Evolutionary conservation across 2,329 filamentous ascomycete species (phyloP).

Genomic region (Cryphonectria carpinicola): DNA sequence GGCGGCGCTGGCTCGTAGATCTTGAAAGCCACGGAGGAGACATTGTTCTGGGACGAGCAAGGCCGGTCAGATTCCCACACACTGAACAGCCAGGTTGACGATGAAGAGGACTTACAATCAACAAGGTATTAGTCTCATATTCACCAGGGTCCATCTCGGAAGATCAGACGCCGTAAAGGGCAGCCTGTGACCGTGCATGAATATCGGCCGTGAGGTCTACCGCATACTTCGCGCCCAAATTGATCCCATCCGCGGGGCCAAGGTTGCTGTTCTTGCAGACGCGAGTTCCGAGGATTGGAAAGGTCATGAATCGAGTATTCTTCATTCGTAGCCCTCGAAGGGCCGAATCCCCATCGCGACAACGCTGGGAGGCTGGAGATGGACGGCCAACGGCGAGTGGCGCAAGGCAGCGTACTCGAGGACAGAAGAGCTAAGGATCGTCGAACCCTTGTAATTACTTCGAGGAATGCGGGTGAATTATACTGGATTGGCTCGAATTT

Average conservation of each 20-base stretch:
- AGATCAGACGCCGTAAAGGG: conserved; percentile 31
- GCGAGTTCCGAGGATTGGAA: not conserved
- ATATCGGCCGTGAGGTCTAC: conserved; percentile 18
- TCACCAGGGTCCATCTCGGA: conserved; percentile 66
- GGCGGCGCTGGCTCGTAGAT: conserved; percentile 56
- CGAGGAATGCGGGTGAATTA: conserved; percentile 1
- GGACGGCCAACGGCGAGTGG: conserved; percentile 20
- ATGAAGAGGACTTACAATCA: conserved; percentile 51
- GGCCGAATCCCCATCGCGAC: conserved; percentile 26
- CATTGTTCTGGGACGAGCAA: conserved; percentile 52
- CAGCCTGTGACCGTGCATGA: conserved; percentile 28
- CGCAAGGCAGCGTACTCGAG: conserved; percentile 12
- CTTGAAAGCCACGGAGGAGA: conserved; percentile 58
- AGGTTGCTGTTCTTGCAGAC: conserved; percentile 13
- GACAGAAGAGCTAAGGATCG: conserved; percentile 14
- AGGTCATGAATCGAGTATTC: conserved; percentile 17
- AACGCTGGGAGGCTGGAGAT: conserved; percentile 9
- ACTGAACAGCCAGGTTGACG: conserved; percentile 2
- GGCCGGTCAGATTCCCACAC: conserved; percentile 27
- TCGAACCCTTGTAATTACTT: conserved; percentile 4
- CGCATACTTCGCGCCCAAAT: conserved; percentile 18
- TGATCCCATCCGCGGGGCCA: conserved; percentile 20
- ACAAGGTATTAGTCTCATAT: conserved; percentile 64
- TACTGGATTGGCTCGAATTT: conserved; percentile 2
- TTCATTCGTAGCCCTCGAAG: conserved; percentile 25